These are phyloP conservation scores for Acmispon strigosus DNA, from an alignment of 306 rosid genomes.

Conservation along the genomic window DNA sequence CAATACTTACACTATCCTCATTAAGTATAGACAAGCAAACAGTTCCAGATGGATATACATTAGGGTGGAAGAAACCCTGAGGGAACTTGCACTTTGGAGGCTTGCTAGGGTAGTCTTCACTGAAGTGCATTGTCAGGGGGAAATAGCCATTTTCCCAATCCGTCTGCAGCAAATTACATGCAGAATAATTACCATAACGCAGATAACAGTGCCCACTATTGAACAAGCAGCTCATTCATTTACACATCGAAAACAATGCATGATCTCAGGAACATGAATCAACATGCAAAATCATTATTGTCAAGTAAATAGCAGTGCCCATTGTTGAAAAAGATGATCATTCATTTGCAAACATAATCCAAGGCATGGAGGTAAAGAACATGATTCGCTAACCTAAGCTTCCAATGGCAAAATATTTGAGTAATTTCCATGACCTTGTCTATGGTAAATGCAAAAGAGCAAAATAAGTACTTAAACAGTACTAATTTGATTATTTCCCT, in stretches of 20 bases:
- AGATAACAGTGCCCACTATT: neutral
- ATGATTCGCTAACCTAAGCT: neutral
- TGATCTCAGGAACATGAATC: neutral
- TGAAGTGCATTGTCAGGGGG: conserved; percentile 89
- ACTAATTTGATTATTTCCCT: neutral
- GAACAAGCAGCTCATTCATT: neutral
- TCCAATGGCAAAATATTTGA: neutral
- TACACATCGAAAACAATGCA: neutral
- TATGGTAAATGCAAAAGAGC: neutral
- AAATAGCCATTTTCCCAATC: conserved; percentile 98
- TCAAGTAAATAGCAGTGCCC: neutral
- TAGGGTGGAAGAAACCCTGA: conserved; percentile 91
- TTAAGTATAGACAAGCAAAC: conserved; percentile 95
- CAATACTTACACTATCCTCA: conserved; percentile 81
- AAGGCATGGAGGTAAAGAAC: neutral
- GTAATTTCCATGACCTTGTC: neutral
- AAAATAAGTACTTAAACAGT: neutral
- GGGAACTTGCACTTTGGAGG: conserved; percentile 97
- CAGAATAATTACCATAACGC: neutral
- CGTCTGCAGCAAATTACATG: conserved; percentile 52
- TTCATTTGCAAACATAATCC: neutral
- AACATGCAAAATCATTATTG: neutral
- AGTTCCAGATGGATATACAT: conserved; percentile 97
- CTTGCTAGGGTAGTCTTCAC: conserved; percentile 99
- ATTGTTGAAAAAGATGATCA: neutral